These are phyloP conservation scores for Musa acuminata DNA, from an alignment of 176 grass and related monocot species.

Conservation along the genomic window DNA sequence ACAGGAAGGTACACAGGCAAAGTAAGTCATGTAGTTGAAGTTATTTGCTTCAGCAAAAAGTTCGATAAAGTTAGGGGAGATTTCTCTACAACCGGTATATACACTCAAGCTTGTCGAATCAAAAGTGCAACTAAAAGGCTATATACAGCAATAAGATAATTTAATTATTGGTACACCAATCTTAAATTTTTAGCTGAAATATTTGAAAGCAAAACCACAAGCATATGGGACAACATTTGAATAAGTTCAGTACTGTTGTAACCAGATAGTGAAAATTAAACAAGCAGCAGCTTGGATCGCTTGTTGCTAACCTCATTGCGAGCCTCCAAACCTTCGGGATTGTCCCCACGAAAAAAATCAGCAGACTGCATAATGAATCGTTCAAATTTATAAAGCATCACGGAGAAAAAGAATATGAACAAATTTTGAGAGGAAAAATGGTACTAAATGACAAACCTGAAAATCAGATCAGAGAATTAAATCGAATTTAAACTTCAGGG, in stretches of 20 bases:
- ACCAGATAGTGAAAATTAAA: background rate
- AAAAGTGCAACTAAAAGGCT: too few relatives aligned
- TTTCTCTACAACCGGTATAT: too few relatives aligned
- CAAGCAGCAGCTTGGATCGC: background rate
- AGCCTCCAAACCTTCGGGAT: conserved; percentile 93
- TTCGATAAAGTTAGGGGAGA: too few relatives aligned
- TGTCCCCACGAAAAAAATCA: conserved; percentile 93
- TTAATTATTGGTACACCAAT: background rate
- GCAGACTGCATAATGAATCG: conserved; percentile 58
- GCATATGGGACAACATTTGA: too few relatives aligned
- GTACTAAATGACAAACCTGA: too few relatives aligned
- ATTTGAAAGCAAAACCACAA: background rate
- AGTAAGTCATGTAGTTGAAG: conserved; percentile 7
- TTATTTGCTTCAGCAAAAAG: background rate
- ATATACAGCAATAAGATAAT: background rate
- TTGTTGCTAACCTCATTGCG: conserved; percentile 75
- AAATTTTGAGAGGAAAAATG: background rate
- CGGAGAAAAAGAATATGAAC: background rate
- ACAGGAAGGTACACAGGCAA: conserved; percentile 1
- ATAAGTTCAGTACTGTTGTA: background rate
- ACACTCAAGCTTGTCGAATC: too few relatives aligned
- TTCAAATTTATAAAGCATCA: conserved; percentile 19
- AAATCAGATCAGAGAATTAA: too few relatives aligned
- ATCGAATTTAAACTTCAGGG: too few relatives aligned
- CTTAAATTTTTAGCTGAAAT: background rate